Base-by-base conservation (phyloP, 2,329 filamentous ascomycete species). In the Sporothrix schenckii region DNA sequence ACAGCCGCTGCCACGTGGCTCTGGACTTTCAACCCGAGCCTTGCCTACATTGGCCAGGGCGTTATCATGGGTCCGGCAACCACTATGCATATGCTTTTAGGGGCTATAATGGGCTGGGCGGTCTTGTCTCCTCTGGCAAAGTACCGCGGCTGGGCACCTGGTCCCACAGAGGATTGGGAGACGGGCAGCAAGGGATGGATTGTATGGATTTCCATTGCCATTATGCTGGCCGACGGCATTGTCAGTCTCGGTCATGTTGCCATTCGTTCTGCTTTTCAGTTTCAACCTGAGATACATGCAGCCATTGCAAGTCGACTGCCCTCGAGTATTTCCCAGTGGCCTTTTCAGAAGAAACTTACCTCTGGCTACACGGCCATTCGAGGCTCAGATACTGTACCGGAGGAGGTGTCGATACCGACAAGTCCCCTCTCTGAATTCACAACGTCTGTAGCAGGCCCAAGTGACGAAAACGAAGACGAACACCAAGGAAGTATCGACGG, bases 11-110 rank as follows among this genome's bases (percentile, higher is more conserved):
- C 87, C 0, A 88, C 88, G 1, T 99, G 94, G 94, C 86, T 97
- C 0, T 99, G 95, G 95, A 95, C 92, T 0, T 83, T 99, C 7
- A 99, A 99, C 75, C 95, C 95, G 0, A 97, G 93, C 60, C 90
- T 97, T n/a, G 95, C 95, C 2, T 99, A 99, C 78, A 89, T 98
- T 34, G 95, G 95, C 0, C 95, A 99, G 80, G 95, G 95, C 13
- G 96, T 99, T 73, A 98, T 99, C 77, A 99, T 99, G 95, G 95
- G 95, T 0, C 92, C 94, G 4, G 91, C 93, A 52, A 99, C 95
- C 0, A 98, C 94, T 3, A 85, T 97, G 68, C 94, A 98, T 75
- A 99, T 99, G 95, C 86, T 97, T 0, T 82, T 98, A 2, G 95
- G 95, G 5, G 94, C 95, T 3, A 79, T 97, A 19, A 77, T 97